Percentiles rank a stretch among this genome's conserved stretches.
phyloP scores from a whole-genome alignment of 148 eudicot genomes.

The Silene latifolia region DNA sequence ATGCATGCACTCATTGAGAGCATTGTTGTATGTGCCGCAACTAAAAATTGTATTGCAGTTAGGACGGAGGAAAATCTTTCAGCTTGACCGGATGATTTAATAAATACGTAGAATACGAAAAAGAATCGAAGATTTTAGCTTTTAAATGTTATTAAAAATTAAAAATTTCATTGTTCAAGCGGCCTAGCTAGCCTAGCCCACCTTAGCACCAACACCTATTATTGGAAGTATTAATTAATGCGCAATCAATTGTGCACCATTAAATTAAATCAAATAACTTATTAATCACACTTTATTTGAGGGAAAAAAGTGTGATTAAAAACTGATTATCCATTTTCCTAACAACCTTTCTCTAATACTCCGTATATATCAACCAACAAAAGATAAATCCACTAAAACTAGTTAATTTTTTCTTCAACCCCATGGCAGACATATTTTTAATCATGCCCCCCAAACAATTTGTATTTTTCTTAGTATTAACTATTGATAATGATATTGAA shows the following conservation, averaged over 20 bases:
- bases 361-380: conserved; percentile 14
- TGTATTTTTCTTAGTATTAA: conserved; percentile 1
- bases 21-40: neutral
- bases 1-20: neutral
- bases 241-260: conserved; percentile 2
- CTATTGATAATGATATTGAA: conserved; percentile 27
- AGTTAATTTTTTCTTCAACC: conserved; percentile 14
- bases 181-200: no score
- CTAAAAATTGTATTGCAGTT: no score
- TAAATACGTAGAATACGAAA: no score
- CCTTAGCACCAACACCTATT: no score
- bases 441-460: neutral
- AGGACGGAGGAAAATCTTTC: no score
- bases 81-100: no score
- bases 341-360: neutral
- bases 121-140: no score
- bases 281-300: conserved; percentile 2
- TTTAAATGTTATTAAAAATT: no score
- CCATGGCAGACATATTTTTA: neutral
- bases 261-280: conserved; percentile 6
- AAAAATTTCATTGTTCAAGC: no score
- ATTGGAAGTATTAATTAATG: neutral
- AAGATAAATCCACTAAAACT: conserved; percentile 27
- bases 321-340: neutral
- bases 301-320: neutral